Percentiles rank a stretch among this genome's conserved stretches.
These are phyloP conservation scores for Pelargonium australe DNA, from an alignment of 441 rosid species.

Conservation along the genomic window DNA sequence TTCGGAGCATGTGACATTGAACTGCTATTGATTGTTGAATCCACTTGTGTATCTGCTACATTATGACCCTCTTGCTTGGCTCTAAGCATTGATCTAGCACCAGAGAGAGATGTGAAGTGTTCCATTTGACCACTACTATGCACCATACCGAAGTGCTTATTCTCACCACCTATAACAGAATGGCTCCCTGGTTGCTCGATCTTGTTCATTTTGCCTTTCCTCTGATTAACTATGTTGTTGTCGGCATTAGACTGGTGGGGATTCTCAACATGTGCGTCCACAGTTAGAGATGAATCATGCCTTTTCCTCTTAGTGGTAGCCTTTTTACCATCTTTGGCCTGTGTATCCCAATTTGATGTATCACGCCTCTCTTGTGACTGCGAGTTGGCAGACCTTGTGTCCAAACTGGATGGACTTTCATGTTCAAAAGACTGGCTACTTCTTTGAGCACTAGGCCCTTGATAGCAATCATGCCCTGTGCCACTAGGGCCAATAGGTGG, in stretches of 20 bases:
- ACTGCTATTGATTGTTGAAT: slow-evolving; percentile 20
- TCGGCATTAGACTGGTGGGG: slow-evolving; percentile 44
- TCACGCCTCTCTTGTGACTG: slow-evolving; percentile 79
- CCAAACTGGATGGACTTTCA: slow-evolving; percentile 94
- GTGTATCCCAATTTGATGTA: slow-evolving; percentile 35
- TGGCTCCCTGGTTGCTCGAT: slow-evolving; percentile 48
- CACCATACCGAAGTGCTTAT: slow-evolving; percentile 30
- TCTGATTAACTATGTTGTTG: slow-evolving; percentile 32
- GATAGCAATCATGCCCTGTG: slow-evolving; percentile 63
- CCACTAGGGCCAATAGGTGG: slow-evolving; percentile 63
- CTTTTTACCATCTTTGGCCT: slow-evolving; percentile 47
- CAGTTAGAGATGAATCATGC: slow-evolving; percentile 49
- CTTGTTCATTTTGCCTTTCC: slow-evolving; percentile 64
- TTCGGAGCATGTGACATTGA: slow-evolving; percentile 21
- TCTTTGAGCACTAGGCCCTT: slow-evolving; percentile 65
- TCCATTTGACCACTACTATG: slow-evolving; percentile 38
- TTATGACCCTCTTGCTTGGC: slow-evolving; percentile 30
- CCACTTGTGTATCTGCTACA: slow-evolving; percentile 25
- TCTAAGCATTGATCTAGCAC: slow-evolving; percentile 26
- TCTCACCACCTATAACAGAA: slow-evolving; percentile 40
- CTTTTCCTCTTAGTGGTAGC: slow-evolving; percentile 69
- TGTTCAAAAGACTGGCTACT: slow-evolving; percentile 75
- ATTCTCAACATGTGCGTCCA: slow-evolving; percentile 48
- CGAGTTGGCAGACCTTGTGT: slow-evolving; percentile 72
- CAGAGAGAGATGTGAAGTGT: slow-evolving; percentile 27